Base-by-base conservation (phyloP, 2,329 filamentous ascomycete genomes). In the Penicillium decumbens region DNA sequence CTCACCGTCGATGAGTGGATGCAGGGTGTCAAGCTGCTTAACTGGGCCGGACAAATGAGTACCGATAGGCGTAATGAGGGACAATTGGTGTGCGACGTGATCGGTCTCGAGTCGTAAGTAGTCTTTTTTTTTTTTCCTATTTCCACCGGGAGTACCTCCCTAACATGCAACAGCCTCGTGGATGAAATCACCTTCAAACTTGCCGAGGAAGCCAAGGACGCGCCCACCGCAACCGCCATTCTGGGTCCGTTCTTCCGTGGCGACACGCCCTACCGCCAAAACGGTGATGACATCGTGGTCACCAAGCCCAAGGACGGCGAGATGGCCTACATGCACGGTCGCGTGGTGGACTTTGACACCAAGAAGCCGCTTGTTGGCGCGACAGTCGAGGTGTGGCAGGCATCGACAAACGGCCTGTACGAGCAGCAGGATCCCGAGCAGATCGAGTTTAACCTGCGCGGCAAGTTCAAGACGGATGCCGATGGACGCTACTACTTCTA, bases 181-280 rank as follows among this genome's bases (percentile, higher is more conserved):
- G 88, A 92, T 67, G 87, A 92, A 66, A 92, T 93, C 63, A 88
- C 86, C 47, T 86, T 83, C 72, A 83, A 82, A 53, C 75, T 80
- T 43, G 78, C 79, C 27, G 77, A 78, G 43, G 73, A 77, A 46
- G 72, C 74, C 12, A 63, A 72, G 12, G 76, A 78, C 33, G 75
- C 75, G 0, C 76, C 83, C 9, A 93, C 88, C 4, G 81, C 87
- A 2, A 87, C 87, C 3, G 83, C 89, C 35, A 89, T 95, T 57
- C 79, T 95, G 0, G 89, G 89, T 0, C 89, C 89, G 1, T 95
- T 95, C 73, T 95, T 88, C 81, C 80, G 88, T 5, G 78, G 82
- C 38, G 79, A 90, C 58, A 82, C 88, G 0, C 88, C 89, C 4
- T 72, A 79, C 50, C 79, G 84, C 41, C 72, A 81, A n/a, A 87